Evolutionary conservation across 768 basidiomycete species (phyloP).

Genomic region (Boletus patriciae): DNA sequence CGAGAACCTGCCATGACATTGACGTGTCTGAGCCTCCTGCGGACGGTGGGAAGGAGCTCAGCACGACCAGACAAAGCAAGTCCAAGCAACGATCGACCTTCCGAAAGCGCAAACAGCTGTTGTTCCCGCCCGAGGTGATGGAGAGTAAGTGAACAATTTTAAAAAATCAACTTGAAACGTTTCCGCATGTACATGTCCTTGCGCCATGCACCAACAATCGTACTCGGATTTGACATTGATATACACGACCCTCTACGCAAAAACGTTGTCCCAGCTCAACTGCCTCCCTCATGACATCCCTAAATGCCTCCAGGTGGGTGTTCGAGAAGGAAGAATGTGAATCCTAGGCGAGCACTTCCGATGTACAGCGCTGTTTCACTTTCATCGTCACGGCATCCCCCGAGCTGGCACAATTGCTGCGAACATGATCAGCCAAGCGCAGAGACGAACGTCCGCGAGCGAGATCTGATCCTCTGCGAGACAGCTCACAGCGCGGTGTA

Average conservation of each 20-base stretch:
- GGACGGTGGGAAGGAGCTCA: constrained; percentile 11
- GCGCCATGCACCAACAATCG: not conserved
- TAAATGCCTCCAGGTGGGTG: constrained; percentile 45
- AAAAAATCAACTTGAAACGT: constrained; percentile 1
- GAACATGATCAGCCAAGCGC: constrained; percentile 68
- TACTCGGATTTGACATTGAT: not conserved
- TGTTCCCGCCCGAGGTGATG: not conserved
- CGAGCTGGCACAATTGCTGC: constrained; percentile 51
- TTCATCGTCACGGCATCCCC: constrained; percentile 25
- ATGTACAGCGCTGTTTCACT: constrained; percentile 23
- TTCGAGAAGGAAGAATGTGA: constrained; percentile 25
- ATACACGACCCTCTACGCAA: constrained; percentile 19
- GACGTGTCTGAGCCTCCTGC: constrained; percentile 4
- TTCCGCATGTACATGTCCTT: not conserved
- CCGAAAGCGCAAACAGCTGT: not conserved
- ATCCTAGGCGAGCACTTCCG: constrained; percentile 43
- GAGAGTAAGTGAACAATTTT: not conserved
- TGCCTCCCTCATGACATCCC: constrained; percentile 66
- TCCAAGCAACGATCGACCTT: not conserved
- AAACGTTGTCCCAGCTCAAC: constrained; percentile 72
- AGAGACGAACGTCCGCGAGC: constrained; percentile 65
- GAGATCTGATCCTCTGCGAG: too few relatives aligned
- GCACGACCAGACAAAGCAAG: not conserved
- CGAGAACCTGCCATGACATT: constrained; percentile 20
- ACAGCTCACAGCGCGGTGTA: too few relatives aligned